A percentile compares a stretch with the other conserved stretches of the same genome.
These are phyloP conservation scores for Trametes cubensis DNA, from an alignment of 768 basidiomycete genomes.

Conservation along the genomic window DNA sequence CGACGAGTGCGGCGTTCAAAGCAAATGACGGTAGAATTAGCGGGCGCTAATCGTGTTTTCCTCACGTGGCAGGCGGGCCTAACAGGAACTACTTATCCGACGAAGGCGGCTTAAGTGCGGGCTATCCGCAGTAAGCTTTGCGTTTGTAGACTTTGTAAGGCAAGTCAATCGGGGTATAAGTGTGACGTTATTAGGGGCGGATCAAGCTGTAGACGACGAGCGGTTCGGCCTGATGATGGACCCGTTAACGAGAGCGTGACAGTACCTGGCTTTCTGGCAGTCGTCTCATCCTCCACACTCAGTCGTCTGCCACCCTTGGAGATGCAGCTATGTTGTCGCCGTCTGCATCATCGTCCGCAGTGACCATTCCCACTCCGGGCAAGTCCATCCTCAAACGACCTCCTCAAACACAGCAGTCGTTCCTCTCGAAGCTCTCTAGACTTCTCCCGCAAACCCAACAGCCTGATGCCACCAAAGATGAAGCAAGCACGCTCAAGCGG, in stretches of 20 bases:
- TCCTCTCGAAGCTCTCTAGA: constrained; percentile 72
- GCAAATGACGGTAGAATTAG: too few species aligned
- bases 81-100: too few species aligned
- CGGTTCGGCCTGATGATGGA: constrained; percentile 1
- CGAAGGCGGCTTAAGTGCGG: background rate
- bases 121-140: too few species aligned
- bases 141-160: too few species aligned
- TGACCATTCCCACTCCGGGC: constrained; percentile 77
- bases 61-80: background rate
- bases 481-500: constrained; percentile 69
- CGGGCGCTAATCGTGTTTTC: too few species aligned
- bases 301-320: constrained; percentile 3
- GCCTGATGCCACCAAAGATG: constrained; percentile 40
- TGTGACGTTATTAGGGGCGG: background rate
- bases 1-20: too few species aligned
- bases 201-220: background rate
- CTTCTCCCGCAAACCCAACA: constrained; percentile 63
- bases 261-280: background rate
- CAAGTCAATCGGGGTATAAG: too few species aligned
- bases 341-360: constrained; percentile 77
- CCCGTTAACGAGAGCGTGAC: background rate
- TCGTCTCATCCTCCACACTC: constrained; percentile 14
- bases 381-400: constrained; percentile 83
- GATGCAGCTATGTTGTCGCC: constrained; percentile 45
- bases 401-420: constrained; percentile 64